These are phyloP conservation scores for Aspergillus sparsus DNA, from an alignment of 495 filamentous ascomycete species.

Conservation along the genomic window DNA sequence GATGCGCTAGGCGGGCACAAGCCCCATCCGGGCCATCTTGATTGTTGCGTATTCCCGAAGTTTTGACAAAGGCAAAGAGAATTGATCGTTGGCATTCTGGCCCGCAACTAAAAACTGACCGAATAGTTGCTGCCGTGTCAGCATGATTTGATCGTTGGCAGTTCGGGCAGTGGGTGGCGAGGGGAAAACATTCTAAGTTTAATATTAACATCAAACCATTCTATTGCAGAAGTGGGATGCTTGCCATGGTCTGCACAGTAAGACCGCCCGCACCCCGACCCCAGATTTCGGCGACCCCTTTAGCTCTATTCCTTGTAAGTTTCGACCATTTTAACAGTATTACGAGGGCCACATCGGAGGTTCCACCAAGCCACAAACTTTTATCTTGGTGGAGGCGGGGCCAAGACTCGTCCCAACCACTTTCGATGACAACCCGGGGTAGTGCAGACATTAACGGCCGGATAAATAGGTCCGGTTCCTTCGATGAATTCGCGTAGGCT, in stretches of 20 bases:
- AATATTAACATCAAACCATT: not conserved
- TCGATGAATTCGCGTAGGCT: not conserved
- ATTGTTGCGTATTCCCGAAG: not conserved
- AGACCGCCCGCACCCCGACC: not conserved
- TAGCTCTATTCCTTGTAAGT: not conserved
- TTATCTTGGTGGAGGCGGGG: not conserved
- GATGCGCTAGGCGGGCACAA: not conserved
- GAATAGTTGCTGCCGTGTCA: not conserved
- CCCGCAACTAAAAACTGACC: not conserved
- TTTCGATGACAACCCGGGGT: not conserved
- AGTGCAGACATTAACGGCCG: not conserved
- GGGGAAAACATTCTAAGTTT: not conserved
- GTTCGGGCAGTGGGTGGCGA: not conserved
- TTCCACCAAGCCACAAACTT: not conserved
- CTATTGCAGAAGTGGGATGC: not conserved
- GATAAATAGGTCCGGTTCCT: not conserved
- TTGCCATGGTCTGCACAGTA: not conserved
- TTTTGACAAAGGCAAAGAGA: not conserved
- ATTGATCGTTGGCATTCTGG: not conserved
- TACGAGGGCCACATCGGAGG: not conserved
- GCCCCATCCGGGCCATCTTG: not conserved
- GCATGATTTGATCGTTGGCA: not conserved
- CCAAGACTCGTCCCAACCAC: not conserved
- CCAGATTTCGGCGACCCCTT: not conserved
- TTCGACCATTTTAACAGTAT: not conserved